Percentiles rank a stretch among this genome's conserved stretches.
These are phyloP conservation scores for Powellomyces hirtus DNA, from an alignment of 192 early-diverging fungal genomes.

Conservation along the genomic window DNA sequence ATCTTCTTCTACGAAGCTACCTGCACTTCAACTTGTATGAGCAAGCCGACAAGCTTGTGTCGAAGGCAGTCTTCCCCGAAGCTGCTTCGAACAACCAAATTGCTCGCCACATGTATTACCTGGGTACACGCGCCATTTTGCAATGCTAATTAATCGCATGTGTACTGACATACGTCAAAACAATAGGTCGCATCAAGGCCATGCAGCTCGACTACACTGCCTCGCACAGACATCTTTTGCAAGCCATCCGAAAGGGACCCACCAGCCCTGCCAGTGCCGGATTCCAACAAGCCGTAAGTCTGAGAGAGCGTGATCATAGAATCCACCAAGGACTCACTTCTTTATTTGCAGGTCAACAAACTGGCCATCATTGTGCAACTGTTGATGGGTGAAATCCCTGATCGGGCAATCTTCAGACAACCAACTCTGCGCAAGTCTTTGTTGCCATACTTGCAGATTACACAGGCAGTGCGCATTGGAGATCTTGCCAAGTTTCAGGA, in stretches of 20 bases:
- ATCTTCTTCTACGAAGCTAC: constrained; percentile 88
- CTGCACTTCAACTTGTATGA: constrained; percentile 95
- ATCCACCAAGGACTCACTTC: too few relatives aligned
- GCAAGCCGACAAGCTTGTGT: constrained; percentile 94
- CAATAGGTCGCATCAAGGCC: constrained; percentile 83
- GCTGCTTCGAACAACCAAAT: constrained; percentile 89
- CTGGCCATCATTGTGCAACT: constrained; percentile 96
- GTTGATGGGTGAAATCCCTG: constrained; percentile 98
- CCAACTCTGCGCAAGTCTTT: constrained; percentile 80
- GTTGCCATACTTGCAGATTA: constrained; percentile 90
- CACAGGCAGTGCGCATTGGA: constrained; percentile 94
- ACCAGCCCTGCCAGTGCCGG: constrained; percentile 78
- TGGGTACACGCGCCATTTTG: constrained; percentile 46
- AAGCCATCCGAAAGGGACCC: constrained; percentile 96
- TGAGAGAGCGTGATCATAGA: too few relatives aligned
- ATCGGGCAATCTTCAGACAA: constrained; percentile 88
- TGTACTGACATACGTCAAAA: not conserved
- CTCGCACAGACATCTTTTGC: constrained; percentile 81
- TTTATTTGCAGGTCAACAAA: constrained; percentile 84
- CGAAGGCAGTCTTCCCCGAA: constrained; percentile 86
- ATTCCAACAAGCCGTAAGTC: constrained; percentile 89
- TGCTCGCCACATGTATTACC: constrained; percentile 94
- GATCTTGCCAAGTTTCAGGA: constrained; percentile 94
- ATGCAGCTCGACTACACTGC: constrained; percentile 96
- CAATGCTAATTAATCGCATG: not conserved